Evolutionary conservation across 345 rosid genomes (phyloP).

Genomic region (Ceriops zippeliana): DNA sequence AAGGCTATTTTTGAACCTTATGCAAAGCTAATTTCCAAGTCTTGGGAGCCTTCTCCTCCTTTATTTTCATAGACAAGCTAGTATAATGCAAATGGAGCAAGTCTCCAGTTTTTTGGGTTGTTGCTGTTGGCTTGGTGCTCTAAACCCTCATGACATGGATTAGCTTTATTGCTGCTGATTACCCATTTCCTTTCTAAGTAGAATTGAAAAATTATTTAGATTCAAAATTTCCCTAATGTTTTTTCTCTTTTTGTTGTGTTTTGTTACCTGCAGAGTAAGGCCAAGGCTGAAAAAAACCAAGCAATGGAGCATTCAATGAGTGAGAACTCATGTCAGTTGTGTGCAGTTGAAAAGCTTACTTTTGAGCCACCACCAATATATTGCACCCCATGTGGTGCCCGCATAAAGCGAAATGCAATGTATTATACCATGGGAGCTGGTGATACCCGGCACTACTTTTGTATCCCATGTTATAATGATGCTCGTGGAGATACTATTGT

Average conservation of each 20-base stretch:
- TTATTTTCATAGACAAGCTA: not conserved
- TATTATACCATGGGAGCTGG: slow-evolving; percentile 86
- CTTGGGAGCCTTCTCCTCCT: not conserved
- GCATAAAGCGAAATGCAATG: slow-evolving; percentile 96
- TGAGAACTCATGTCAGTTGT: slow-evolving; percentile 96
- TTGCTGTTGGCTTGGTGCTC: not conserved
- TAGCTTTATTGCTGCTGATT: not conserved
- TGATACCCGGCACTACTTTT: slow-evolving; percentile 84
- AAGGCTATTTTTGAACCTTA: no score
- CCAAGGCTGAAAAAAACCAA: slow-evolving; percentile 94
- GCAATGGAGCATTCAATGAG: slow-evolving; percentile 95
- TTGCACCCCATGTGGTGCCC: slow-evolving; percentile 93
- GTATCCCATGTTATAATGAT: slow-evolving; percentile 94
- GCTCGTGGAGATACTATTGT: slow-evolving; percentile 78
- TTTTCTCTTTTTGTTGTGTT: slow-evolving; percentile 9
- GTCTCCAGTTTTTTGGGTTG: not conserved
- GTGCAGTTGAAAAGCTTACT: slow-evolving; percentile 98
- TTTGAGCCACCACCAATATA: slow-evolving; percentile 98
- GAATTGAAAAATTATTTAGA: not conserved
- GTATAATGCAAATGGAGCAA: not conserved
- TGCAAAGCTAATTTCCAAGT: no score
- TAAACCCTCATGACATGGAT: not conserved
- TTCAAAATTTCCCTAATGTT: not conserved
- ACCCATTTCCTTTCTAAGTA: not conserved
- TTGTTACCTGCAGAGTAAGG: slow-evolving; percentile 66